Evolutionary conservation across 208 protist genomes (phyloP).

Genomic region (Trypanosomatidae sp.): DNA sequence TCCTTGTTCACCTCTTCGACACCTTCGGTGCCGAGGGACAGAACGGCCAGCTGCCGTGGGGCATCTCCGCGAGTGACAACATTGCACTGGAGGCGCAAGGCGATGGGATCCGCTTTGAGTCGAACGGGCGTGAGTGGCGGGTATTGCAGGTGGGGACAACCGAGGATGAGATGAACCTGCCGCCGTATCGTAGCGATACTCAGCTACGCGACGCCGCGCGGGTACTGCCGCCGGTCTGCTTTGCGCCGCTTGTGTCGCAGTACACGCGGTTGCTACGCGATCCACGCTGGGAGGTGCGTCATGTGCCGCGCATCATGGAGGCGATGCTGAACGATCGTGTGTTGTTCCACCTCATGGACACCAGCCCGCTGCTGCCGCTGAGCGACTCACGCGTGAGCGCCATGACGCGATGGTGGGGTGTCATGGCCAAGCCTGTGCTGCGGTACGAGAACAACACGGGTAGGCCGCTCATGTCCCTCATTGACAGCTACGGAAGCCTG

Average conservation of each 20-base stretch:
- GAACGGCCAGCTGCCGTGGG: slow-evolving; percentile 14
- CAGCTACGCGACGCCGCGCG: slow-evolving; percentile 33
- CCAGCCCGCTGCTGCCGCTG: slow-evolving; percentile 40
- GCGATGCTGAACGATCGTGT: slow-evolving; percentile 64
- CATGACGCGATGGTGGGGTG: slow-evolving; percentile 61
- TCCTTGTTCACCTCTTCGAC: slow-evolving; percentile 21
- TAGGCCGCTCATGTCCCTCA: slow-evolving; percentile 14
- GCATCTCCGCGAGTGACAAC: slow-evolving; percentile 2
- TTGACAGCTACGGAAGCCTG: slow-evolving; percentile 6
- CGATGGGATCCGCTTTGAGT: slow-evolving; percentile 23
- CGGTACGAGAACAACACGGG: slow-evolving; percentile 24
- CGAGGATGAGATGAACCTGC: slow-evolving; percentile 22
- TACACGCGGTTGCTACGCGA: slow-evolving; percentile 38
- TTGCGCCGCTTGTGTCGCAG: slow-evolving; percentile 31
- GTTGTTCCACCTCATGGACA: slow-evolving; percentile 62
- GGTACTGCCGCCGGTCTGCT: slow-evolving; percentile 34
- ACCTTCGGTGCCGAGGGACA: slow-evolving; percentile 14
- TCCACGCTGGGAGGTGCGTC: slow-evolving; percentile 27
- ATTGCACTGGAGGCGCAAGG: slow-evolving; percentile 4
- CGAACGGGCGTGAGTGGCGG: slow-evolving; percentile 32
- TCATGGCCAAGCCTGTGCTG: slow-evolving; percentile 36
- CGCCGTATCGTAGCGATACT: slow-evolving; percentile 23
- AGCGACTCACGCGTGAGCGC: slow-evolving; percentile 55
- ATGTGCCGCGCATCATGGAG: slow-evolving; percentile 45
- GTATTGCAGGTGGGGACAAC: slow-evolving; percentile 21